Evolutionary conservation across 73 alveolate genomes (phyloP), one percentile per base, ranked within the genome.

Genomic region (Tetrahymena borealis): DNA sequence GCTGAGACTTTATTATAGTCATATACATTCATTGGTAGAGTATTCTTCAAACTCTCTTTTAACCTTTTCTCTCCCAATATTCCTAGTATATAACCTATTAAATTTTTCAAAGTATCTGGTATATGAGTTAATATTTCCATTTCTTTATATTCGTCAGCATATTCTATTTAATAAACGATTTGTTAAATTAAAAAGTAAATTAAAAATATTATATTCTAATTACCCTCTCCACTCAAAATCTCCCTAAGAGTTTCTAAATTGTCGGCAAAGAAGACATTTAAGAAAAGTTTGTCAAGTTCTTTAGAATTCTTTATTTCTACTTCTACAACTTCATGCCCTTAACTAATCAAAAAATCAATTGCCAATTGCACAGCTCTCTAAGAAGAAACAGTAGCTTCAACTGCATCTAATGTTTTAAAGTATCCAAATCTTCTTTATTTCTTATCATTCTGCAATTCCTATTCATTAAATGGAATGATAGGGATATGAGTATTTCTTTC

Each of bases 381-480:
- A 38, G 39, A 78, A 35, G 96, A 78, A 0, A 32, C 38, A 5
- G 97, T 38, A 16, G 96, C 77, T 15, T 43, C 78, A 39, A 91
- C 78, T 1, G 32, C 43, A 24, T 85, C 90, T 24, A 91, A 33
- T n/a, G 90, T 93, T 38, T 93, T 92, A 60, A 97, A 95, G 90
- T 93, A 96, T 11, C 98, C 99, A 42, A 97, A 78, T 91, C 96
- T 96, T 38, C 96, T 77, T 33, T 93, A 85, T 78, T 91, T 92
- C 78, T 32, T 38, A 11, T 90, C 93, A 32, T 90, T 91, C 18
- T 39, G 18, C 35, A 32, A 35, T 15, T 35, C 32, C 35, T 40
- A 91, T 3, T 40, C 10, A 37, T 5, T 15, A 24, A 40, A 78
- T 13, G 85, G 85, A 20, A 60, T 13, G 33, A 36, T 85, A 90